Conservation (phyloP, 495 filamentous ascomycete species). For the Hypomontagnella monticulosa region DNA sequence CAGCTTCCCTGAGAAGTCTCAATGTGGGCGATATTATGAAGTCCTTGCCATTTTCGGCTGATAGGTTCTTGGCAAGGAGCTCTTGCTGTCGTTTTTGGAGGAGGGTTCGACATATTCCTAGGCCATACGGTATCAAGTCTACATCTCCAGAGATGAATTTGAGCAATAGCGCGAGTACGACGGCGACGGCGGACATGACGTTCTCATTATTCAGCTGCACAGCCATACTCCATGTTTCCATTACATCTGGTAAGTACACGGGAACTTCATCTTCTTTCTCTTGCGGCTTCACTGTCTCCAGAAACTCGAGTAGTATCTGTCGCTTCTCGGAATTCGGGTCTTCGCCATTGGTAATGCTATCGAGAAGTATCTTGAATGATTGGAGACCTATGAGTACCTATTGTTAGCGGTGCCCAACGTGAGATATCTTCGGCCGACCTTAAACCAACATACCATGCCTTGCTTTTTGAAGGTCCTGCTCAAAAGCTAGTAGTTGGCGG, state of each 20-base stretch:
- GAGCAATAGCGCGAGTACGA: slow-evolving; percentile 79
- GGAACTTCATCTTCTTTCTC: slow-evolving; percentile 61
- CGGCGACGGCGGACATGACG: slow-evolving; percentile 76
- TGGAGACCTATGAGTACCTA: slow-evolving; percentile 64
- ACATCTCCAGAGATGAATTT: slow-evolving; percentile 74
- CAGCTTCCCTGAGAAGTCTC: slow-evolving; percentile 79
- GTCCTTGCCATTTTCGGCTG: slow-evolving; percentile 77
- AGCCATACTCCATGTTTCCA: slow-evolving; percentile 82
- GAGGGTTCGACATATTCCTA: slow-evolving; percentile 76
- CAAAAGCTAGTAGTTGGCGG: slow-evolving; percentile 69
- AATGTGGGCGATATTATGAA: slow-evolving; percentile 86
- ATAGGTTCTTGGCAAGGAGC: slow-evolving; percentile 75
- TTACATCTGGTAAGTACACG: slow-evolving; percentile 74
- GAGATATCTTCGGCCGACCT: not conserved
- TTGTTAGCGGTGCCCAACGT: slow-evolving; percentile 16
- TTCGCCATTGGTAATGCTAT: slow-evolving; percentile 66
- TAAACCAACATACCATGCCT: slow-evolving; percentile 67
- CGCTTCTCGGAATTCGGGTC: slow-evolving; percentile 58
- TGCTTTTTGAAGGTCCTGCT: slow-evolving; percentile 67
- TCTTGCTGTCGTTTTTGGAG: slow-evolving; percentile 77
- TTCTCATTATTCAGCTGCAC: slow-evolving; percentile 75
- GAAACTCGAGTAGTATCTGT: slow-evolving; percentile 75
- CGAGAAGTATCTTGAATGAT: slow-evolving; percentile 79
- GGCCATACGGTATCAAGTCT: slow-evolving; percentile 75
- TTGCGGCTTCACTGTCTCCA: slow-evolving; percentile 70